Conservation (phyloP, 371 early-diverging fungal species). For the Basidiobolus meristosporus region DNA sequence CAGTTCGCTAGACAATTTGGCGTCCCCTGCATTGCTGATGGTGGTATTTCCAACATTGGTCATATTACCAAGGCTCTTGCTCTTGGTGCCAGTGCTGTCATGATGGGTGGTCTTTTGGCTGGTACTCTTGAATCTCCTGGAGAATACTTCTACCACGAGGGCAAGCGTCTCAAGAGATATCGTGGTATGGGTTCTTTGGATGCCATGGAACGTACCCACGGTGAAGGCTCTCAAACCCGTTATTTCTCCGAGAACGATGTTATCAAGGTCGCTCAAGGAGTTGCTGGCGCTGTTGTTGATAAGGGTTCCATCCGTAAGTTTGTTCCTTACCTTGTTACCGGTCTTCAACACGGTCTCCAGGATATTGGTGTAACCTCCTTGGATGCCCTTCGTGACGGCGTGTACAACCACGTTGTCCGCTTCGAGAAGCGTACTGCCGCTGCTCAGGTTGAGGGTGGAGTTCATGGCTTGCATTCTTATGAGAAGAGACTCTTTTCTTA, state of each 20-base stretch:
- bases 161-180: constrained; percentile 91
- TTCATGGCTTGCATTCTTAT: constrained; percentile 68
- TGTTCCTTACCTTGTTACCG: constrained; percentile 72
- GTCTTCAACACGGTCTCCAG: constrained; percentile 91
- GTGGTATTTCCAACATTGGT: constrained; percentile 89
- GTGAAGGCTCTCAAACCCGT: constrained; percentile 67
- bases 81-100: constrained; percentile 85
- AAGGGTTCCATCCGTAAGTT: constrained; percentile 90
- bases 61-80: constrained; percentile 92
- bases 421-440: constrained; percentile 88
- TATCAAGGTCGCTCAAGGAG: constrained; percentile 97
- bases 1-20: constrained; percentile 82
- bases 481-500: constrained; percentile 9
- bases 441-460: constrained; percentile 92
- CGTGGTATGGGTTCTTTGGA: constrained; percentile 95
- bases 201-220: constrained; percentile 68
- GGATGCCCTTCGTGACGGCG: constrained; percentile 36
- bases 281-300: constrained; percentile 86
- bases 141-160: constrained; percentile 93
- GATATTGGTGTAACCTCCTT: constrained; percentile 75
- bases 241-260: constrained; percentile 89
- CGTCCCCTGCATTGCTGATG: constrained; percentile 92
- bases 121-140: constrained; percentile 92
- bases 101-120: constrained; percentile 95
- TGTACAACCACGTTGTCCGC: constrained; percentile 50